A percentile compares a stretch with the other conserved stretches of the same genome.
Evolutionary conservation across 2,329 filamentous ascomycete species (phyloP).

Genomic region (Colletotrichum sp.): DNA sequence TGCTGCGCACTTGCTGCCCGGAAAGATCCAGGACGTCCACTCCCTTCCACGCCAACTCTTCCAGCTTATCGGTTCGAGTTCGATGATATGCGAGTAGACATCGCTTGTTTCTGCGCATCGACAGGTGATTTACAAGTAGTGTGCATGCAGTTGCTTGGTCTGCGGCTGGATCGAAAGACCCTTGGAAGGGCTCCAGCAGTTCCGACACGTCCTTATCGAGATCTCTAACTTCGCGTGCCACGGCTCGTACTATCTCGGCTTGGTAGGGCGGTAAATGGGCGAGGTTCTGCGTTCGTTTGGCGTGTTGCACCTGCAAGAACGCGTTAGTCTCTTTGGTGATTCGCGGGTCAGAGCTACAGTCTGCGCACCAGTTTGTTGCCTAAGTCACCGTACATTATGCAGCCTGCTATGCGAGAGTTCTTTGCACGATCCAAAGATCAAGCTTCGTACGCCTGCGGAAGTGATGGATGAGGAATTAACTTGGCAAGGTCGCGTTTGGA

Average conservation of each 20-base stretch:
- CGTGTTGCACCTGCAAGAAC: slow-evolving; percentile 80
- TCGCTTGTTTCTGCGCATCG: slow-evolving; percentile 95
- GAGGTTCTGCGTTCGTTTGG: slow-evolving; percentile 90
- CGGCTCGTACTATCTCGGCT: slow-evolving; percentile 85
- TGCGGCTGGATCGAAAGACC: slow-evolving; percentile 82
- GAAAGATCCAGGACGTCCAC: slow-evolving; percentile 79
- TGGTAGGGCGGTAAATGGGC: slow-evolving; percentile 89
- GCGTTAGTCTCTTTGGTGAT: slow-evolving; percentile 19
- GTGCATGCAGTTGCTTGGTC: slow-evolving; percentile 87
- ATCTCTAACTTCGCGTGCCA: slow-evolving; percentile 91
- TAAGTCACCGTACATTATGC: slow-evolving; percentile 82
- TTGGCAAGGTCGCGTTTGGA: neutral
- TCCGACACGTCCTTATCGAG: slow-evolving; percentile 84
- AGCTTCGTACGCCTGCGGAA: neutral
- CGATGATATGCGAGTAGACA: slow-evolving; percentile 95
- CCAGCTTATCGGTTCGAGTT: slow-evolving; percentile 87
- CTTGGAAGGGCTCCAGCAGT: slow-evolving; percentile 82
- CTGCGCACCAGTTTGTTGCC: slow-evolving; percentile 79
- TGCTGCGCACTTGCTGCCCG: slow-evolving; percentile 57
- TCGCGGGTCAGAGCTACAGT: neutral
- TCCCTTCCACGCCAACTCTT: slow-evolving; percentile 92
- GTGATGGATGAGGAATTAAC: neutral
- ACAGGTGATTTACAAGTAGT: slow-evolving; percentile 90
- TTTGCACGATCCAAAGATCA: neutral
- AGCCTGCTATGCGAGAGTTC: neutral